These are phyloP conservation scores for Colletotrichum simmondsii DNA, from an alignment of 2,329 filamentous ascomycete species.

Conservation along the genomic window DNA sequence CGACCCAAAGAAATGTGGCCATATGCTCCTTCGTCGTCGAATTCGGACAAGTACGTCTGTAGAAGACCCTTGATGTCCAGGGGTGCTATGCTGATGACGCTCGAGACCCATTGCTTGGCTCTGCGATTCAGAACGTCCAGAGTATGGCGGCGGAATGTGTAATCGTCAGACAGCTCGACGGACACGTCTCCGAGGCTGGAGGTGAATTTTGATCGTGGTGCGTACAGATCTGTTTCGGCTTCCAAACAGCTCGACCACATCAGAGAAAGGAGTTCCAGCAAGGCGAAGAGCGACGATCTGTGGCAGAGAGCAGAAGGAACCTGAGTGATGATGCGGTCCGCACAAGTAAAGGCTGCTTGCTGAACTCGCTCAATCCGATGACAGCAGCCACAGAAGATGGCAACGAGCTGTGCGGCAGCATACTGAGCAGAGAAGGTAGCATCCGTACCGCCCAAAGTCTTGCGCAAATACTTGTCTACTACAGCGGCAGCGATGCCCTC, in stretches of 20 bases:
- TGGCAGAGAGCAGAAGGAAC: slow-evolving; percentile 93
- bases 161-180: slow-evolving; percentile 94
- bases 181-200: slow-evolving; percentile 82
- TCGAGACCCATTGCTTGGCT: slow-evolving; percentile 83
- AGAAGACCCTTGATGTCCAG: slow-evolving; percentile 94
- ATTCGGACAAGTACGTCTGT: slow-evolving; percentile 96
- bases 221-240: slow-evolving; percentile 92
- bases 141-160: slow-evolving; percentile 82
- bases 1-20: slow-evolving; percentile 92
- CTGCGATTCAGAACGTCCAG: slow-evolving; percentile 80
- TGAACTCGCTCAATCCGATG: slow-evolving; percentile 94
- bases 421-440: slow-evolving; percentile 90
- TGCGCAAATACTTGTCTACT: slow-evolving; percentile 82
- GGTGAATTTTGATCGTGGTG: slow-evolving; percentile 83
- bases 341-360: slow-evolving; percentile 83
- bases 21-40: slow-evolving; percentile 89
- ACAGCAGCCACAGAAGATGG: slow-evolving; percentile 89
- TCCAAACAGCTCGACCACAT: slow-evolving; percentile 97
- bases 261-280: slow-evolving; percentile 90
- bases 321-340: slow-evolving; percentile 84
- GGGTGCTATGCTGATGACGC: slow-evolving; percentile 85
- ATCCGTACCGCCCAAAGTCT: slow-evolving; percentile 76
- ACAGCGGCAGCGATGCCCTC: slow-evolving; percentile 74
- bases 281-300: slow-evolving; percentile 87
- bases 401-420: slow-evolving; percentile 87